phyloP scores from a whole-genome alignment of 116 monocot species.

The Dioscorea cayenensis region DNA sequence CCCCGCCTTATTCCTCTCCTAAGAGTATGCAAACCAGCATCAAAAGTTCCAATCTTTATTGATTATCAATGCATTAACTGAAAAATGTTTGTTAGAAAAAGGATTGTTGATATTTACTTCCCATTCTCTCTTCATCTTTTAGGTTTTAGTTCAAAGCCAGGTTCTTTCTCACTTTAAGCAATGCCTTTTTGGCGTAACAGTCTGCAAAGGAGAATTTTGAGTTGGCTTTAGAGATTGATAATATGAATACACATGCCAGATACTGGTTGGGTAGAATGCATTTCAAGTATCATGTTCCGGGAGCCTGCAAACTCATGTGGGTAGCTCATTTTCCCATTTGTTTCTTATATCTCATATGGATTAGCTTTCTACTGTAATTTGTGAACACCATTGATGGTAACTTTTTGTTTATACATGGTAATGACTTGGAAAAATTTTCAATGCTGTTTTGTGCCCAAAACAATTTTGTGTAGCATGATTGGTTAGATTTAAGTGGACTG shows the following conservation, averaged over 20 bases:
- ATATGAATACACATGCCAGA: slow-evolving; percentile 94
- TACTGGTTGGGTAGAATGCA: slow-evolving; percentile 93
- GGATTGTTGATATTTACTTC: too few relatives aligned
- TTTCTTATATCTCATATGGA: neutral
- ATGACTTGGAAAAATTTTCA: too few relatives aligned
- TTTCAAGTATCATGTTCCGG: slow-evolving; percentile 96
- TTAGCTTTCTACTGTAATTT: too few relatives aligned
- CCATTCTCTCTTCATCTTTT: too few relatives aligned
- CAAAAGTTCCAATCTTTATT: neutral
- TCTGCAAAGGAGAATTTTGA: slow-evolving; percentile 97
- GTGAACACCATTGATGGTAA: too few relatives aligned
- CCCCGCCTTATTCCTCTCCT: slow-evolving; percentile 86
- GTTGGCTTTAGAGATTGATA: slow-evolving; percentile 90
- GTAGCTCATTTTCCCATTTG: slow-evolving; percentile 13
- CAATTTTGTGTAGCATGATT: too few relatives aligned
- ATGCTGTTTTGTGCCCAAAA: too few relatives aligned
- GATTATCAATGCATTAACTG: too few relatives aligned
- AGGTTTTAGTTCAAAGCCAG: too few relatives aligned
- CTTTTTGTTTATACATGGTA: too few relatives aligned
- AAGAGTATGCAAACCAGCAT: slow-evolving; percentile 36
- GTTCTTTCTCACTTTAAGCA: neutral
- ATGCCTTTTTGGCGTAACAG: slow-evolving; percentile 17
- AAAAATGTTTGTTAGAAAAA: too few relatives aligned
- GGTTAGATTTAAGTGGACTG: too few relatives aligned
- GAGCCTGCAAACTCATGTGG: slow-evolving; percentile 84